phyloP scores from a whole-genome alignment of 768 basidiomycete genomes.

The Agrocybe pediades region DNA sequence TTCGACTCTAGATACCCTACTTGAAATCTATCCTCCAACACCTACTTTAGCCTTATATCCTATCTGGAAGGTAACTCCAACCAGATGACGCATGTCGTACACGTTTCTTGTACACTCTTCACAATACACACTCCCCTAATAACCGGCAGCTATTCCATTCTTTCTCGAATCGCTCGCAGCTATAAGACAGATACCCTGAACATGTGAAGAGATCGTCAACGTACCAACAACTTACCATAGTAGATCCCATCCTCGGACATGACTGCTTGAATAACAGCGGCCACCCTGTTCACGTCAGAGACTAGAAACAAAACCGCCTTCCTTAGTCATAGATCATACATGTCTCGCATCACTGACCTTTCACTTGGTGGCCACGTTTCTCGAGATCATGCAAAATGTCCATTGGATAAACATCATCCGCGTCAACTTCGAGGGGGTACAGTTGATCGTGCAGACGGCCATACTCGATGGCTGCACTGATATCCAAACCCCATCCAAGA shows the following conservation, averaged over 20 bases:
- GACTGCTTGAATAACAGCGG: slow-evolving; percentile 77
- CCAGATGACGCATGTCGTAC: too few relatives aligned
- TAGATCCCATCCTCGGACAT: slow-evolving; percentile 52
- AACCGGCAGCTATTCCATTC: slow-evolving; percentile 89
- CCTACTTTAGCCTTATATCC: too few relatives aligned
- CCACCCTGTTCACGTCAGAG: slow-evolving; percentile 67
- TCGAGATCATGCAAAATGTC: slow-evolving; percentile 58
- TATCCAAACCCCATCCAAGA: slow-evolving; percentile 79
- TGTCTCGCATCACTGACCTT: slow-evolving; percentile 40
- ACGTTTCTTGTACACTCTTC: too few relatives aligned
- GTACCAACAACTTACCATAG: slow-evolving; percentile 51
- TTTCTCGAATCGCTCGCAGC: slow-evolving; percentile 92
- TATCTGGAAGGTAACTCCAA: too few relatives aligned
- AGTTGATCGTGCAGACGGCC: slow-evolving; percentile 88
- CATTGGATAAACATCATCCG: slow-evolving; percentile 61
- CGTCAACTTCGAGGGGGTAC: slow-evolving; percentile 61
- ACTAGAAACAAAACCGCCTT: slow-evolving; percentile 35
- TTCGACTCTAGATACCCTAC: too few relatives aligned
- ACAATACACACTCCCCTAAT: slow-evolving; percentile 34
- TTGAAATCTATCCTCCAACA: too few relatives aligned
- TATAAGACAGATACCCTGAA: slow-evolving; percentile 26
- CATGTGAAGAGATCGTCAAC: slow-evolving; percentile 5
- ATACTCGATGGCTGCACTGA: slow-evolving; percentile 80
- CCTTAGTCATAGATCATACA: not conserved
- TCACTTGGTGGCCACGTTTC: slow-evolving; percentile 70